A percentile compares a stretch with the other conserved stretches of the same genome.
Evolutionary conservation across 352 stramenopile genomes (phyloP).

Genomic region (Phytophthora brassicae): DNA sequence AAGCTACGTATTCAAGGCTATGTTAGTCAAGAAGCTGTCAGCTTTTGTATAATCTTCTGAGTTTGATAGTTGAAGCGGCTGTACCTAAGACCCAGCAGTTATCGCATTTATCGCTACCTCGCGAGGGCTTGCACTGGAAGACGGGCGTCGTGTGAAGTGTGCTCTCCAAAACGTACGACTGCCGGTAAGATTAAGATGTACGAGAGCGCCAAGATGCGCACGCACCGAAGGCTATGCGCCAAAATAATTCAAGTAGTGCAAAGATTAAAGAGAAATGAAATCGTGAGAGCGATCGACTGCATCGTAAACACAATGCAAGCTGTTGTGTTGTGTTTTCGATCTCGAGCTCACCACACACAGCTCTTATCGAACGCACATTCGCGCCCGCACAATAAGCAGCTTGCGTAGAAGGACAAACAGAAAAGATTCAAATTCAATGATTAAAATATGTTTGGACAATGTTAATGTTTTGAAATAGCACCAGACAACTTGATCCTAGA

Average conservation of each 20-base stretch:
- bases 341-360: background rate
- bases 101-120: background rate
- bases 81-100: background rate
- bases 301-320: no score
- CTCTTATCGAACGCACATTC: background rate
- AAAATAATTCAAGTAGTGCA: background rate
- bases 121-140: background rate
- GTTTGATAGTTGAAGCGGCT: no score
- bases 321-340: no score
- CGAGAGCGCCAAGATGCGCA: no score
- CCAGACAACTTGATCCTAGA: no score
- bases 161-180: background rate
- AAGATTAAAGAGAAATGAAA: background rate
- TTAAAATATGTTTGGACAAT: no score
- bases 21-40: background rate
- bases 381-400: background rate
- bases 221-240: background rate
- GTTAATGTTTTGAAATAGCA: no score
- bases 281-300: background rate
- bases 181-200: background rate
- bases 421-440: no score
- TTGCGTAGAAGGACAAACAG: no score
- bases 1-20: background rate
- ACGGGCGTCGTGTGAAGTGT: background rate
- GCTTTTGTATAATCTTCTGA: background rate